Percentiles rank a stretch among this genome's conserved stretches.
phyloP scores from a whole-genome alignment of 2,329 filamentous ascomycete genomes.

The Phyllosticta citrichinensis region DNA sequence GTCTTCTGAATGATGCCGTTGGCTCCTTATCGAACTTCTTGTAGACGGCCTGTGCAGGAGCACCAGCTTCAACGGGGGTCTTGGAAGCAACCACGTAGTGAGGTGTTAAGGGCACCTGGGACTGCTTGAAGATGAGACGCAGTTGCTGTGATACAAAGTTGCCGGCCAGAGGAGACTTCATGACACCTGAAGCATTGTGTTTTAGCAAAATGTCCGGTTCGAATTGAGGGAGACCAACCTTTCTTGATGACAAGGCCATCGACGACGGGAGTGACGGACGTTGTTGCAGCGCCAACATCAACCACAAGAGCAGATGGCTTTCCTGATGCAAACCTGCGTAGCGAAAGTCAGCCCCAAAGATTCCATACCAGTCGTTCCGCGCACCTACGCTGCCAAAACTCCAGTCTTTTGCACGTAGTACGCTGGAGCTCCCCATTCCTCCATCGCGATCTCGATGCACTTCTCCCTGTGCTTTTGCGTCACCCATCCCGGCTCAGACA shows the following conservation, averaged over 20 bases:
- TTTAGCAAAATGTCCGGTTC: background rate
- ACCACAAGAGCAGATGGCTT: slow-evolving; percentile 89
- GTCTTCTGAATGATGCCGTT: slow-evolving; percentile 61
- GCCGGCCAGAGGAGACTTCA: slow-evolving; percentile 75
- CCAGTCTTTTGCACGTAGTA: slow-evolving; percentile 89
- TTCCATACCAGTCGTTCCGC: background rate
- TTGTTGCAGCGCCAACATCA: slow-evolving; percentile 80
- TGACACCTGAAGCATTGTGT: slow-evolving; percentile 46
- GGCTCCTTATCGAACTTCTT: slow-evolving; percentile 55
- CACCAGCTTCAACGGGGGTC: slow-evolving; percentile 75
- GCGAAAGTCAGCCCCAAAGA: background rate
- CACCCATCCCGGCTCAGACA: slow-evolving; percentile 95
- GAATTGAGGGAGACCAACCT: slow-evolving; percentile 19
- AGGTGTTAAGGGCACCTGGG: slow-evolving; percentile 63
- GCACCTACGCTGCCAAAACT: slow-evolving; percentile 63
- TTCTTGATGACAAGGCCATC: slow-evolving; percentile 92
- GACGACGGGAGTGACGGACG: slow-evolving; percentile 81
- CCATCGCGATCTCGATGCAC: slow-evolving; percentile 92
- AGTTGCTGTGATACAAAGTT: slow-evolving; percentile 87
- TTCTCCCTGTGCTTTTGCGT: slow-evolving; percentile 79
- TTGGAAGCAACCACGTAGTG: slow-evolving; percentile 86
- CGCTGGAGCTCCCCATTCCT: slow-evolving; percentile 88
- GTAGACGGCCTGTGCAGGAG: slow-evolving; percentile 65
- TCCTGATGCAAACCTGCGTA: slow-evolving; percentile 66
- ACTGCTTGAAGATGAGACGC: slow-evolving; percentile 63